Conservation (phyloP, 352 stramenopile species). For the Phytophthora pisi region DNA sequence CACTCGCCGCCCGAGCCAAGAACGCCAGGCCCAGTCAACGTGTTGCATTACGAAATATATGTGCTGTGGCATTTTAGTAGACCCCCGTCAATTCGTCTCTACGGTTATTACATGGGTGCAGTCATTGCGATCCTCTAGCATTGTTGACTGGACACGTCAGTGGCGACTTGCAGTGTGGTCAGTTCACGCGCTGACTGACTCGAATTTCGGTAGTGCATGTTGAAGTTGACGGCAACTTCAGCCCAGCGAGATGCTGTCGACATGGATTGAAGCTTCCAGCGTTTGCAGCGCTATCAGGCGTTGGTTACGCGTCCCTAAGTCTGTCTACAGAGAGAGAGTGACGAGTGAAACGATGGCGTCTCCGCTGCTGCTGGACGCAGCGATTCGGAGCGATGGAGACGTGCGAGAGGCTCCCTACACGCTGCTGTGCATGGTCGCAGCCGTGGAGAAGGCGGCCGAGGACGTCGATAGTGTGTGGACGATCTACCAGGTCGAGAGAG, state of each 20-base stretch:
- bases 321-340: background rate
- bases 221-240: conserved; percentile 34
- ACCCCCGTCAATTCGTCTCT: background rate
- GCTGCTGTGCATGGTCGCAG: conserved; percentile 28
- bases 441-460: conserved; percentile 19
- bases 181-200: conserved; percentile 5
- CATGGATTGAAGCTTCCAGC: background rate
- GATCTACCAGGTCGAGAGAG: conserved; percentile 21
- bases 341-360: conserved; percentile 19
- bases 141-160: background rate
- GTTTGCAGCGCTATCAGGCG: background rate
- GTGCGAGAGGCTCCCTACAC: conserved; percentile 31
- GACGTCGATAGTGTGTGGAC: background rate
- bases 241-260: background rate
- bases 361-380: conserved; percentile 20
- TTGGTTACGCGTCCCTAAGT: conserved; percentile 15
- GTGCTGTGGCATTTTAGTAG: conserved; percentile 39
- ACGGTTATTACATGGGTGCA: too few relatives aligned
- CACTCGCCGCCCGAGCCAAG: conserved; percentile 2
- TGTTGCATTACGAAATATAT: conserved; percentile 52
- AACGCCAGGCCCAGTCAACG: conserved; percentile 31
- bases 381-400: conserved; percentile 23
- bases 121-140: background rate
- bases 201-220: conserved; percentile 23
- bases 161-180: conserved; percentile 13